Evolutionary conservation across 768 basidiomycete genomes (phyloP).

Genomic region (Russula sp.): DNA sequence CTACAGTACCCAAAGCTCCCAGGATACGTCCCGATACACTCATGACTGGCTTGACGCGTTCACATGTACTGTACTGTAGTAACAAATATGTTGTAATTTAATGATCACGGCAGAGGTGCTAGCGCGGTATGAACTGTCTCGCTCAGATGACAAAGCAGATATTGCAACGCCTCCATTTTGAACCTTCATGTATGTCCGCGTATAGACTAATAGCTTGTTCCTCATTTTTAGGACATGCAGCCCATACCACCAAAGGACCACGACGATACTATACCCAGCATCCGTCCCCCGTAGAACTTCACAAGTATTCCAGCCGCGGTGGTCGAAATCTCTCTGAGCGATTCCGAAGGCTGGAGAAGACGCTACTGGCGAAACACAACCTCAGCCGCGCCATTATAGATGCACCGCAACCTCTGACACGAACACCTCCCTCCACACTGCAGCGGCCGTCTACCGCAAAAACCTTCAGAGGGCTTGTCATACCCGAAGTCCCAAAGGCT

Average conservation of each 20-base stretch:
- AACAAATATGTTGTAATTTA: neutral
- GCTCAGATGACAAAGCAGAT: conserved; percentile 6
- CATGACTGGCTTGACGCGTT: neutral
- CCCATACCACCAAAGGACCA: conserved; percentile 28
- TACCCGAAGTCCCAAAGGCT: conserved; percentile 56
- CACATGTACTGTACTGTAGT: neutral
- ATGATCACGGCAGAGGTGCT: no score
- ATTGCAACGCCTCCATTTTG: neutral
- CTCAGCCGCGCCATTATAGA: conserved; percentile 28
- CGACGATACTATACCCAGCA: conserved; percentile 30
- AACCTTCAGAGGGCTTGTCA: conserved; percentile 47
- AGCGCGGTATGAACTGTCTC: neutral
- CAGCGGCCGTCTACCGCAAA: conserved; percentile 9
- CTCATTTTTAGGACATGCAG: conserved; percentile 24
- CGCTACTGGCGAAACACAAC: conserved; percentile 41
- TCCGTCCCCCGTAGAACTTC: conserved; percentile 2
- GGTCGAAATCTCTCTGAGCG: conserved; percentile 58
- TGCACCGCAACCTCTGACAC: conserved; percentile 16
- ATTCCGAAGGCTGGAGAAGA: conserved; percentile 50
- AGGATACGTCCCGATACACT: neutral
- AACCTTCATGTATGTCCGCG: conserved; percentile 5
- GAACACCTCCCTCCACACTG: conserved; percentile 7
- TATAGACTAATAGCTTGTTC: neutral
- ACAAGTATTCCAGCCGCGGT: conserved; percentile 34
- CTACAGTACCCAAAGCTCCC: neutral